Percentiles rank a stretch among this genome's conserved stretches.
These are phyloP conservation scores for Citropsis articulata DNA, from an alignment of 345 rosid species.

Conservation along the genomic window DNA sequence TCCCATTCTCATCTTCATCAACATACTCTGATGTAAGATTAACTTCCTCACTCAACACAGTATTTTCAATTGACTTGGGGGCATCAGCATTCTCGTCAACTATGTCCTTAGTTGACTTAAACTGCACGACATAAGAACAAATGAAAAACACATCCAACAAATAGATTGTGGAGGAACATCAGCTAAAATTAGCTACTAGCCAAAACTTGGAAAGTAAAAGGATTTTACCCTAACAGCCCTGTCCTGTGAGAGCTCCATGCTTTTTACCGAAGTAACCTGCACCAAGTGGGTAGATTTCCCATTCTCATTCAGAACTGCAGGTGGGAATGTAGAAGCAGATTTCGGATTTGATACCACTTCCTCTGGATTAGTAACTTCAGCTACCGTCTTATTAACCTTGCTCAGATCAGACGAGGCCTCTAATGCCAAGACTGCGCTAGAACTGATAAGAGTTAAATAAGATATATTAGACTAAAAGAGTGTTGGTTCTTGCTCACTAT, in stretches of 20 bases:
- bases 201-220: constrained; percentile 4
- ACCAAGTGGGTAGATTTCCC: constrained; percentile 32
- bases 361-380: constrained; percentile 26
- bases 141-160: not conserved
- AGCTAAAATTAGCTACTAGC: not conserved
- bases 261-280: constrained; percentile 36
- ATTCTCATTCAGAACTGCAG: constrained; percentile 25
- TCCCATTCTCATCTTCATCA: constrained; percentile 44
- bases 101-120: constrained; percentile 22
- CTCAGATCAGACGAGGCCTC: constrained; percentile 42
- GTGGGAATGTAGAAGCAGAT: constrained; percentile 24
- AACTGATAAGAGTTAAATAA: constrained; percentile 36
- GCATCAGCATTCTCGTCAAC: constrained; percentile 31
- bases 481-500: not conserved
- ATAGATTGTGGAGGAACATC: not conserved
- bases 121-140: constrained; percentile 29
- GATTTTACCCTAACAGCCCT: constrained; percentile 40
- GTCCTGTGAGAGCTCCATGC: constrained; percentile 35
- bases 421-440: constrained; percentile 24
- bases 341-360: constrained; percentile 22
- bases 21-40: constrained; percentile 31
- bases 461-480: constrained; percentile 11
- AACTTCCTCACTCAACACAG: constrained; percentile 42
- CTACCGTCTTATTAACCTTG: constrained; percentile 29
- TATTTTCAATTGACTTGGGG: constrained; percentile 31